Base-by-base conservation (phyloP, 129 eudicot species). In the Centella asiatica region DNA sequence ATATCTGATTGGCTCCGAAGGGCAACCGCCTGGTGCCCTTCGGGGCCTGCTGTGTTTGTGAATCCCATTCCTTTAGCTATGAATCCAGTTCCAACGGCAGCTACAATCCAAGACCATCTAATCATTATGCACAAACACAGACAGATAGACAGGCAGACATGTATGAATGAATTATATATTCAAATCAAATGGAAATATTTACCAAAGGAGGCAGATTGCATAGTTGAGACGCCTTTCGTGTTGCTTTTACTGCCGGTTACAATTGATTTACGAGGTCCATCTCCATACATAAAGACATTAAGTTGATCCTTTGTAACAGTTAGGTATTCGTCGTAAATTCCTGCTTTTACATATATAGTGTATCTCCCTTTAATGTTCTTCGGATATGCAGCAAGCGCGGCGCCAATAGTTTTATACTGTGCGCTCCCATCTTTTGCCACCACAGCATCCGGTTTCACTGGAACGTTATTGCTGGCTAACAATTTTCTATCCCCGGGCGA, bases 21-120 rank as follows among this genome's bases (percentile, higher is more conserved):
- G 4, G 90, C 90, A 61, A 83, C 95, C 0, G 88, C 95, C 76
- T 87, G 90, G 71, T 83, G 77, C 2, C 80, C 83, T 28, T 79
- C 71, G 0, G 86, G 80, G 4, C 89, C 86, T 9, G 95, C 89
- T 46, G 89, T 72, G 64, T 86, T 86, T 42, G 62, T 64, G 29
- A 87, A 75, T 48, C 85, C 80, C 66, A 86, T 75, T 24, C 50
- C 65, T 55, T 79, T 78, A 22, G 67, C 82, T 25, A 86, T 42
- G 54, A 83, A 86, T n/a, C 87, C 78, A 7, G 67, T 25, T 20
- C 90, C 95, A n/a, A 72, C 54, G 4, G 69, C 81, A 61, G 69
- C 93, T 84, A 71, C 71, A 70, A 55, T 3, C 5, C 31, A 32
- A 28, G 62, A 56, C 2, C 44, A 56, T 31, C 62, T 17, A 19